Evolutionary conservation across 257 asterid genomes (phyloP).

Genomic region (Buddleja alternifolia): DNA sequence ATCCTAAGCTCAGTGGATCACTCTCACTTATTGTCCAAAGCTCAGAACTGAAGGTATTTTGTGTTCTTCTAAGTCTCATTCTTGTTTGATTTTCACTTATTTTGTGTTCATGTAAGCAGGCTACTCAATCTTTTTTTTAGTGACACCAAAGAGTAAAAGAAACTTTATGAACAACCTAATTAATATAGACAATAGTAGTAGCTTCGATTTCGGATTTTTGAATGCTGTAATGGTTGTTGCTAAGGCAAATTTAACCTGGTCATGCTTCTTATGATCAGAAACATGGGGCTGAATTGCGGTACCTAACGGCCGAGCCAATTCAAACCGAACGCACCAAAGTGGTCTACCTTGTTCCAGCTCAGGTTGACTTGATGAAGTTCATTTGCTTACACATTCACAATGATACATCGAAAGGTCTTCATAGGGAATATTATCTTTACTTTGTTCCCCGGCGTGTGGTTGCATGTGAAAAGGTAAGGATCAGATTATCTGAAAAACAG

Average conservation of each 20-base stretch:
- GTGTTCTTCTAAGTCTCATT: constrained; percentile 1
- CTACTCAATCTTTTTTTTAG: constrained; percentile 19
- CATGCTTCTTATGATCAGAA: constrained; percentile 56
- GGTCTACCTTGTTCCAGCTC: constrained; percentile 84
- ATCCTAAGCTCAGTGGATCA: constrained; percentile 94
- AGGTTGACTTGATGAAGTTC: constrained; percentile 73
- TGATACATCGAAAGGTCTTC: constrained; percentile 84
- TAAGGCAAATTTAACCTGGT: neutral
- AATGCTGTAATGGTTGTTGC: neutral
- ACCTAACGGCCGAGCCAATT: constrained; percentile 82
- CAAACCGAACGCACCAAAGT: constrained; percentile 83
- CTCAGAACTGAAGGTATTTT: constrained; percentile 78
- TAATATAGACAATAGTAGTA: neutral
- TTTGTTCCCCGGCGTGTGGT: constrained; percentile 96
- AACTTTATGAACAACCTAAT: constrained; percentile 1
- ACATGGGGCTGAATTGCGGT: constrained; percentile 86
- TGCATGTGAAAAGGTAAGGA: constrained; percentile 86
- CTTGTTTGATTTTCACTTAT: constrained; percentile 3
- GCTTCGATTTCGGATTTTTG: neutral
- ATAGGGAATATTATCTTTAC: constrained; percentile 83
- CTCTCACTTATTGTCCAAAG: constrained; percentile 81
- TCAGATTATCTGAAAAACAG: neutral
- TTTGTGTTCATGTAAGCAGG: neutral
- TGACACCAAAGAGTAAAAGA: neutral
- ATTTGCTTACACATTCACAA: constrained; percentile 77